Percentiles rank a stretch among this genome's conserved stretches.
These are phyloP conservation scores for Lunasporangiospora selenospora DNA, from an alignment of 192 early-diverging fungal genomes.

Conservation along the genomic window DNA sequence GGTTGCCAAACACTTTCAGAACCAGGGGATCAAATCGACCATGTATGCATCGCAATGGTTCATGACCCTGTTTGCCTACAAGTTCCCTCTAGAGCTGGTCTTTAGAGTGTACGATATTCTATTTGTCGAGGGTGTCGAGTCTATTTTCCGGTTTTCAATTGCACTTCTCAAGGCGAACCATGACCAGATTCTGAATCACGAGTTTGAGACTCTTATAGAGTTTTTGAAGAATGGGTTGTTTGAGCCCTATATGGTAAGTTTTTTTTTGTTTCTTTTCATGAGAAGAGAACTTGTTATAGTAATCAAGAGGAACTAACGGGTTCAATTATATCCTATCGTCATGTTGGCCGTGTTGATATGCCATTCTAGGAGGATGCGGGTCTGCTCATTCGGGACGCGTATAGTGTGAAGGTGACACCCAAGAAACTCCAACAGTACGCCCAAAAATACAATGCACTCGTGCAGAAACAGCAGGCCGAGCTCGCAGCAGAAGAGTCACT, in stretches of 20 bases:
- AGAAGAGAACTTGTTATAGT: no score
- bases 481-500: slow-evolving; percentile 68
- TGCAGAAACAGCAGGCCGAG: slow-evolving; percentile 73
- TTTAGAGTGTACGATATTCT: slow-evolving; percentile 93
- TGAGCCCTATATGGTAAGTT: slow-evolving; percentile 78
- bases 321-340: no score
- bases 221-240: slow-evolving; percentile 91
- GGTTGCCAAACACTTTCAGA: slow-evolving; percentile 78
- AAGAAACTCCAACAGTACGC: slow-evolving; percentile 74
- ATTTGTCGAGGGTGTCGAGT: slow-evolving; percentile 93
- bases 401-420: slow-evolving; percentile 74
- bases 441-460: slow-evolving; percentile 60
- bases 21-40: slow-evolving; percentile 83
- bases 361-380: slow-evolving; percentile 67
- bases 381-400: slow-evolving; percentile 84
- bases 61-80: slow-evolving; percentile 98
- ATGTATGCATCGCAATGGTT: slow-evolving; percentile 99
- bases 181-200: slow-evolving; percentile 76
- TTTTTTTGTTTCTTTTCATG: slow-evolving; percentile 30
- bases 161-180: slow-evolving; percentile 89
- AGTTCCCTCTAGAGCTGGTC: slow-evolving; percentile 93
- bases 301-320: no score
- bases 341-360: no score
- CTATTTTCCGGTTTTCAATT: slow-evolving; percentile 83
- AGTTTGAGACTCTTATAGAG: slow-evolving; percentile 86